These are phyloP conservation scores for Parasitella parasitica DNA, from an alignment of 371 early-diverging fungal genomes.

Conservation along the genomic window DNA sequence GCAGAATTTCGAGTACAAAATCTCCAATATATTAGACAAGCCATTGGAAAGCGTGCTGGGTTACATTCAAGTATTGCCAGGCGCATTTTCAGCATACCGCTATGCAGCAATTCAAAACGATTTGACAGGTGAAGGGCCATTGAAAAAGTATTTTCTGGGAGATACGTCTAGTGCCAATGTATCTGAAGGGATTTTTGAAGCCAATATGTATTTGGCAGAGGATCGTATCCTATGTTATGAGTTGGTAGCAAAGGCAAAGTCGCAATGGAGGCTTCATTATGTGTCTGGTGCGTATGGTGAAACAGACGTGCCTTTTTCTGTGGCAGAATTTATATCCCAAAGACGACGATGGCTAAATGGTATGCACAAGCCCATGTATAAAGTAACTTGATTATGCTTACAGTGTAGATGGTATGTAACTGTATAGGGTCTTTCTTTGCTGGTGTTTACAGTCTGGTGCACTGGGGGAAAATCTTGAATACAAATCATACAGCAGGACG, in stretches of 20 bases:
- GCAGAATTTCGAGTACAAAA: constrained; percentile 93
- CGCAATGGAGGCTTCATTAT: constrained; percentile 67
- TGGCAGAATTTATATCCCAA: constrained; percentile 78
- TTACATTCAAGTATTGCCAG: constrained; percentile 87
- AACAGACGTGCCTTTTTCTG: constrained; percentile 82
- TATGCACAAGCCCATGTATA: not conserved
- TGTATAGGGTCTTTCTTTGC: constrained; percentile 87
- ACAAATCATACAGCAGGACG: constrained; percentile 67
- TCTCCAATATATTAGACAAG: constrained; percentile 92
- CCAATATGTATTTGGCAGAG: constrained; percentile 82
- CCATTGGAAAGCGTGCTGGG: constrained; percentile 89
- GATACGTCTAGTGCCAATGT: constrained; percentile 47
- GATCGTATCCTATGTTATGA: constrained; percentile 90
- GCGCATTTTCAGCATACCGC: constrained; percentile 91
- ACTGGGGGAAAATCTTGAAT: constrained; percentile 76
- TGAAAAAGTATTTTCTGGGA: constrained; percentile 85
- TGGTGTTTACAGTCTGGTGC: constrained; percentile 78
- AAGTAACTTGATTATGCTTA: not conserved
- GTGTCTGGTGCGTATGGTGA: constrained; percentile 73
- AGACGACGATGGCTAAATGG: constrained; percentile 95
- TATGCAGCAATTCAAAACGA: constrained; percentile 74
- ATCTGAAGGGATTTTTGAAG: constrained; percentile 54
- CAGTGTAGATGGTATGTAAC: not conserved
- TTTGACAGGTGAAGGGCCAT: constrained; percentile 61
- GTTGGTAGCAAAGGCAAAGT: constrained; percentile 71